A percentile compares a stretch with the other conserved stretches of the same genome.
These are phyloP conservation scores for Heliophila coronopifolia DNA, from an alignment of 441 rosid genomes.

Conservation along the genomic window DNA sequence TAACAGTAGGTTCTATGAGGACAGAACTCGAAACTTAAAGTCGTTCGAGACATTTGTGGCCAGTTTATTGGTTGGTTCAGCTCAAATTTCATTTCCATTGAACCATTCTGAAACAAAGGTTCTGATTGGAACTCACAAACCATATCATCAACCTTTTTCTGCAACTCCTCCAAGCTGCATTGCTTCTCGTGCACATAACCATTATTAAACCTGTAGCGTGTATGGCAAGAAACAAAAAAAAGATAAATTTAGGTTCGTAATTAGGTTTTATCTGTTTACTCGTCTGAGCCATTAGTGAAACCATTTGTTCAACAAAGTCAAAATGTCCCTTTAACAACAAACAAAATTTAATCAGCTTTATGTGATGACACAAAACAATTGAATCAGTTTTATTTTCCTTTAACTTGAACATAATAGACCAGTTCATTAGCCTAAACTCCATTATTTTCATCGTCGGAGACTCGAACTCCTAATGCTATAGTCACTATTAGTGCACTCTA, in stretches of 20 bases:
- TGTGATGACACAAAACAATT: background rate
- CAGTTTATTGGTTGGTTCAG: conserved; percentile 12
- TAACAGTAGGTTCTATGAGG: too few species aligned
- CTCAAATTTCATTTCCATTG: conserved; percentile 33
- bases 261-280: conserved; percentile 39
- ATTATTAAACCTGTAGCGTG: background rate
- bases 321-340: conserved; percentile 37
- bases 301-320: conserved; percentile 63
- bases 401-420: too few species aligned
- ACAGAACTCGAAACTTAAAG: conserved; percentile 12
- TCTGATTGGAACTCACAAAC: conserved; percentile 38
- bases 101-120: conserved; percentile 17
- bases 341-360: background rate
- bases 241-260: background rate
- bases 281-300: conserved; percentile 50
- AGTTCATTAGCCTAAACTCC: too few species aligned
- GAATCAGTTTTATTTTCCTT: too few species aligned
- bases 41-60: conserved; percentile 23
- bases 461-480: too few species aligned
- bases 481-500: too few species aligned
- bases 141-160: conserved; percentile 56
- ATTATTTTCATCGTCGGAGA: too few species aligned
- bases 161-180: conserved; percentile 58
- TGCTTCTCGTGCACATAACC: conserved; percentile 37
- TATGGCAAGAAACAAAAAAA: background rate